Base-by-base conservation (phyloP, 73 alveolate species). In the Paraurostyla sp. region DNA sequence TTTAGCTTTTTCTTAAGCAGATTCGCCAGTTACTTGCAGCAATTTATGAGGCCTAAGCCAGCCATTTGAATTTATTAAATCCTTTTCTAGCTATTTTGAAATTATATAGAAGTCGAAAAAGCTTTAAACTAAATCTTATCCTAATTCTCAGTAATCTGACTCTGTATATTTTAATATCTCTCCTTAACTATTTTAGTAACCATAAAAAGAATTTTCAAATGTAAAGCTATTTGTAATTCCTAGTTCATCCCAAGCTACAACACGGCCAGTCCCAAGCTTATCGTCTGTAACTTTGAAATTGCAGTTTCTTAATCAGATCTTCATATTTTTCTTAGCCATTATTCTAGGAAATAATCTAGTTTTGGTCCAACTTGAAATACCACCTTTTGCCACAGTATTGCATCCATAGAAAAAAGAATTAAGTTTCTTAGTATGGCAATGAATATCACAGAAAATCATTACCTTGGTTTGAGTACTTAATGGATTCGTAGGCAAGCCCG, bases 401-500 rank as follows among this genome's bases (percentile, higher is more conserved):
- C 97, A 96, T 13, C 98, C 98, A 96, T 95, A 97, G 68, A 96
- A 89, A 80, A 97, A 97, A 27, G 99, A 83, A 85, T 94, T 92
- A 62, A 85, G 63, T 65, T 96, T 91, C 71, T 95, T 97, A 30
- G 97, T 88, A 89, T 97, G 99, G 27, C 99, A 98, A 92, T 97
- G 99, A 49, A 97, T 71, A 84, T 97, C 99, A 68, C 96, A 85
- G 52, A 94, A 96, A 32, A 93, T 80, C 2, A 82, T 92, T 1
- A 95, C 65, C 75, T 91, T 71, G 69, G 98, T 93, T 71, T 46
- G n/a, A 20, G 23, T 18, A 52, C 69, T 52, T 52, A 52, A n/a
- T n/a, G n/a, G n/a, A n/a, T n/a, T n/a, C n/a, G n/a, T n/a, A n/a
- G n/a, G n/a, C n/a, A n/a, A n/a, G n/a, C n/a, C n/a, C n/a, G n/a